Conservation (phyloP, 768 basidiomycete species). For the Austroboletus festivus region DNA sequence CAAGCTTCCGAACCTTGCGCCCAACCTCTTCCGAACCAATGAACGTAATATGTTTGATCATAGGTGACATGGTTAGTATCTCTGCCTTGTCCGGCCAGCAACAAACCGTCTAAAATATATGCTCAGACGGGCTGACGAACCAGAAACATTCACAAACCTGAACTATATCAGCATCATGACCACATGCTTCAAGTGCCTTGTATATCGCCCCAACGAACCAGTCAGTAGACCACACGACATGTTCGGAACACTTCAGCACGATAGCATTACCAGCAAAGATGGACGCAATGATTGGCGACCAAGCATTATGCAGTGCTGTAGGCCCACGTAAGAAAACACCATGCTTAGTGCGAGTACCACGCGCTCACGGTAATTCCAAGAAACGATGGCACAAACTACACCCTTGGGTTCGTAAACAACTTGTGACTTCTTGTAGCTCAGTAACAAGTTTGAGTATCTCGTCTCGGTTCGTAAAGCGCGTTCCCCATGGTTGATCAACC, state of each 20-base stretch:
- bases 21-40: conserved; percentile 82
- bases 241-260: conserved; percentile 89
- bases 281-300: conserved; percentile 89
- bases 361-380: conserved; percentile 86
- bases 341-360: not conserved
- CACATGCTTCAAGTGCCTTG: conserved; percentile 73
- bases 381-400: conserved; percentile 88
- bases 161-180: conserved; percentile 85
- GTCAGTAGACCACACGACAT: conserved; percentile 86
- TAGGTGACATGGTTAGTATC: conserved; percentile 70
- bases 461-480: conserved; percentile 67
- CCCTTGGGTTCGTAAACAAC: conserved; percentile 90
- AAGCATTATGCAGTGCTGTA: conserved; percentile 86
- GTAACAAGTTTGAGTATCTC: conserved; percentile 61
- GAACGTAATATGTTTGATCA: conserved; percentile 92
- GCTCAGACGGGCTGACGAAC: conserved; percentile 6
- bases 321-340: conserved; percentile 1
- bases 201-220: conserved; percentile 82
- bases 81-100: conserved; percentile 89
- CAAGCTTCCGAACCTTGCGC: conserved; percentile 50
- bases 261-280: conserved; percentile 89
- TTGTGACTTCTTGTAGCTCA: conserved; percentile 73
- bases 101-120: conserved; percentile 57
- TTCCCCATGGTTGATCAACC: conserved; percentile 86
- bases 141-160: conserved; percentile 47